A percentile compares a stretch with the other conserved stretches of the same genome.
These are phyloP conservation scores for Geotrichum candidum DNA, from an alignment of 1,139 yeast genomes.

Conservation along the genomic window DNA sequence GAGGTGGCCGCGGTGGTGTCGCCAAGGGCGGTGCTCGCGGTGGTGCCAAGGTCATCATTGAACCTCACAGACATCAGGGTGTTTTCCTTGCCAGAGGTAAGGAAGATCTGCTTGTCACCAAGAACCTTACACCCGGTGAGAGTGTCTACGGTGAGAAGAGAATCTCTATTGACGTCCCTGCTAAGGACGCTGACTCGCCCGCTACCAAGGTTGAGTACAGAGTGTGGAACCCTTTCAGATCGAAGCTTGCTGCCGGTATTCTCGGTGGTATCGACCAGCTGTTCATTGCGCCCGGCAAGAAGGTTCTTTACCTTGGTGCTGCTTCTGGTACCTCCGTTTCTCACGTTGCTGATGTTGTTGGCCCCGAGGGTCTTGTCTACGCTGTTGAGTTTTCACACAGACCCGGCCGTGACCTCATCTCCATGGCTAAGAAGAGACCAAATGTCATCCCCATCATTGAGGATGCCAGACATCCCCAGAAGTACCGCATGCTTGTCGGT, in stretches of 20 bases:
- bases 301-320: slow-evolving; percentile 96
- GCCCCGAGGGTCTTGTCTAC: slow-evolving; percentile 93
- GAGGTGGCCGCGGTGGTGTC: slow-evolving; percentile 50
- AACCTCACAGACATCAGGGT: slow-evolving; percentile 32
- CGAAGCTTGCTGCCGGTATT: slow-evolving; percentile 98
- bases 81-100: slow-evolving; percentile 50
- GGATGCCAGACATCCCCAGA: slow-evolving; percentile 99
- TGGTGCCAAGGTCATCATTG: slow-evolving; percentile 93
- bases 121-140: slow-evolving; percentile 88
- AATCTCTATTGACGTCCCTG: slow-evolving; percentile 85
- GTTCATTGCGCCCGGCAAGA: slow-evolving; percentile 96
- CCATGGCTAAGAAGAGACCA: slow-evolving; percentile 99
- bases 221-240: slow-evolving; percentile 99
- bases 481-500: slow-evolving; percentile 96
- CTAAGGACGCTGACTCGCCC: slow-evolving; percentile 85
- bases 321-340: slow-evolving; percentile 98
- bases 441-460: slow-evolving; percentile 97
- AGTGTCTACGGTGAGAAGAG: slow-evolving; percentile 93
- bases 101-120: slow-evolving; percentile 95
- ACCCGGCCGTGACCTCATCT: slow-evolving; percentile 93
- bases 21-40: slow-evolving; percentile 65
- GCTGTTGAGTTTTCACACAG: slow-evolving; percentile 99
- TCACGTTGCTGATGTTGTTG: slow-evolving; percentile 96
- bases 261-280: slow-evolving; percentile 99
- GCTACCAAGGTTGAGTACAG: slow-evolving; percentile 91